Evolutionary conservation across 1,284 basidiomycete genomes (phyloP).

Genomic region (Pyrrhoderma lamaoense): DNA sequence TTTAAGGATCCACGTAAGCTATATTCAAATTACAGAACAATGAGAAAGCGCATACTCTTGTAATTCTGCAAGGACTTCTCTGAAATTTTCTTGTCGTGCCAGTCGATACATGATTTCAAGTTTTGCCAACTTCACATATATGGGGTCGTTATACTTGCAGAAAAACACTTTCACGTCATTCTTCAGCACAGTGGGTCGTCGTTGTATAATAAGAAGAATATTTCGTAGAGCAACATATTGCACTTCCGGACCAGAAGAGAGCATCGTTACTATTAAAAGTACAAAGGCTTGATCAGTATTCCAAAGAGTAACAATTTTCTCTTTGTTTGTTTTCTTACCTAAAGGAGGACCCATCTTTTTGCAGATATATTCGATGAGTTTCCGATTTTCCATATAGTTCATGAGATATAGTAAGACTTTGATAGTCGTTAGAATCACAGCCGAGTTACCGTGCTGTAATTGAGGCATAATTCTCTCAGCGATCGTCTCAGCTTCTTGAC

Average conservation of each 20-base stretch:
- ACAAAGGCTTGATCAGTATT: too few species aligned
- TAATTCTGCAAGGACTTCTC: constrained; percentile 88
- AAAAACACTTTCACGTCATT: constrained; percentile 99
- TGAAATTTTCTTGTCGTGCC: constrained; percentile 84
- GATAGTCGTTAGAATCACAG: constrained; percentile 89
- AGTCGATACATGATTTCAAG: constrained; percentile 98
- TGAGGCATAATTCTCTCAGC: constrained; percentile 91
- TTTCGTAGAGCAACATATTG: constrained; percentile 98
- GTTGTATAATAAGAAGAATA: constrained; percentile 94
- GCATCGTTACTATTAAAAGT: constrained; percentile 68
- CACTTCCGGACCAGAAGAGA: constrained; percentile 96
- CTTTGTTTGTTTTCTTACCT: too few species aligned
- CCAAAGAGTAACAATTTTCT: too few species aligned
- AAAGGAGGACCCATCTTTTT: constrained; percentile 96
- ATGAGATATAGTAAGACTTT: constrained; percentile 95
- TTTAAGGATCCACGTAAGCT: constrained; percentile 31
- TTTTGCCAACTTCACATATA: constrained; percentile 98
- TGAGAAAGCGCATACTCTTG: constrained; percentile 64
- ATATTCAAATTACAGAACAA: neutral
- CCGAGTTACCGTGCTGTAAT: constrained; percentile 90
- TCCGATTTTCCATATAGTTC: constrained; percentile 96
- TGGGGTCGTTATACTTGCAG: constrained; percentile 99
- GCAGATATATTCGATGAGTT: constrained; percentile 83
- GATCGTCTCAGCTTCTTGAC: constrained; percentile 87
- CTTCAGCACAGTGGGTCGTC: constrained; percentile 85